Evolutionary conservation across 495 filamentous ascomycete species (phyloP).

Genomic region (Aspergillus carlsbadensis): DNA sequence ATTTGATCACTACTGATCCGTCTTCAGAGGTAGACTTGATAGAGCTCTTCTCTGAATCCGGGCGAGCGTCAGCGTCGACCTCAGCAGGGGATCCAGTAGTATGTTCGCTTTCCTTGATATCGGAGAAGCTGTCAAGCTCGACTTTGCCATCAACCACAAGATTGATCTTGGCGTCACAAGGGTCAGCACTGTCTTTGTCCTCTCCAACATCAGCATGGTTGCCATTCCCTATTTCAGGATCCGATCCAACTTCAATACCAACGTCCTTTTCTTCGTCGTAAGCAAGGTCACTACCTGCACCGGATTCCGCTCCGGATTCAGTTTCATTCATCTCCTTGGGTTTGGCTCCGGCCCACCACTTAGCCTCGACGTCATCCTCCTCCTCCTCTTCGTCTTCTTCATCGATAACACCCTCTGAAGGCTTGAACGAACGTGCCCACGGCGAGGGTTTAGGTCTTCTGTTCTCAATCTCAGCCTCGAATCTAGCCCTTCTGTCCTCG

Average conservation of each 20-base stretch:
- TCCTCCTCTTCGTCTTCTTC: not conserved
- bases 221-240: not conserved
- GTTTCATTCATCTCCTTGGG: not conserved
- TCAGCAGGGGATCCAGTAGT: not conserved
- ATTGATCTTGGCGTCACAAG: too few species aligned
- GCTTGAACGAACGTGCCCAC: not conserved
- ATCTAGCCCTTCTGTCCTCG: too few species aligned
- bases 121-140: not conserved
- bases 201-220: not conserved
- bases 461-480: too few species aligned
- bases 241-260: not conserved
- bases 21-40: not conserved
- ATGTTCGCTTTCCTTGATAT: too few species aligned
- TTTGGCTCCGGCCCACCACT: not conserved
- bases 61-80: not conserved
- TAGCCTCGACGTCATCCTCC: not conserved
- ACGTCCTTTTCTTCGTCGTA: not conserved
- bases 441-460: too few species aligned
- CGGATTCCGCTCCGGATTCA: not conserved
- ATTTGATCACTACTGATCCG: not conserved
- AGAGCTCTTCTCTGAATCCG: not conserved
- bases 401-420: not conserved
- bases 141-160: not conserved
- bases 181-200: too few species aligned
- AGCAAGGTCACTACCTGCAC: too few species aligned